These are phyloP conservation scores for Coemansia reversa DNA, from an alignment of 192 early-diverging fungal species.

Conservation along the genomic window DNA sequence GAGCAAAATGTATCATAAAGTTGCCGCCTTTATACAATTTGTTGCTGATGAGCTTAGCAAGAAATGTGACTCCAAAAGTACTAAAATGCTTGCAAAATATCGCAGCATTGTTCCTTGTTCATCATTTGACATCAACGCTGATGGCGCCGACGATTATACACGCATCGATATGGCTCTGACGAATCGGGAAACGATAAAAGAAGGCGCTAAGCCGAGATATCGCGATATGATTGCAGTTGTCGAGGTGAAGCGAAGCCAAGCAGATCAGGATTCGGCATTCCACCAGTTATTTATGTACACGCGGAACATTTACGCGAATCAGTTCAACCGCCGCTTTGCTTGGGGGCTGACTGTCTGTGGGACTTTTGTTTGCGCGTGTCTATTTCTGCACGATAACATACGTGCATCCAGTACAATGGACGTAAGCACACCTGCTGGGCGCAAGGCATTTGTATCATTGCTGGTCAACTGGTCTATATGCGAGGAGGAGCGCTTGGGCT, in stretches of 20 bases:
- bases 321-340: conserved; percentile 12
- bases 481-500: conserved; percentile 1
- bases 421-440: background rate
- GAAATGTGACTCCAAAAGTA: background rate
- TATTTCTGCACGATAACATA: conserved; percentile 4
- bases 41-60: conserved; percentile 2
- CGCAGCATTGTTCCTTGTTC: background rate
- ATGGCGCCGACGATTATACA: background rate
- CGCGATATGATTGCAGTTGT: background rate
- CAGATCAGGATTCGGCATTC: no score
- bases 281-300: conserved; percentile 10
- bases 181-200: background rate
- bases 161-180: conserved; percentile 12
- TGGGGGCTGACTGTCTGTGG: conserved; percentile 28
- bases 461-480: conserved; percentile 13
- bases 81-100: background rate
- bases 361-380: background rate
- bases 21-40: conserved; percentile 7
- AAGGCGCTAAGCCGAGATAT: background rate
- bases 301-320: conserved; percentile 13
- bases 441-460: conserved; percentile 8
- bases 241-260: background rate
- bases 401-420: conserved; percentile 16
- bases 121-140: conserved; percentile 2
- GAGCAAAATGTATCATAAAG: conserved; percentile 2